phyloP scores from a whole-genome alignment of 176 grass and related monocot species.

The Phoenix dactylifera region DNA sequence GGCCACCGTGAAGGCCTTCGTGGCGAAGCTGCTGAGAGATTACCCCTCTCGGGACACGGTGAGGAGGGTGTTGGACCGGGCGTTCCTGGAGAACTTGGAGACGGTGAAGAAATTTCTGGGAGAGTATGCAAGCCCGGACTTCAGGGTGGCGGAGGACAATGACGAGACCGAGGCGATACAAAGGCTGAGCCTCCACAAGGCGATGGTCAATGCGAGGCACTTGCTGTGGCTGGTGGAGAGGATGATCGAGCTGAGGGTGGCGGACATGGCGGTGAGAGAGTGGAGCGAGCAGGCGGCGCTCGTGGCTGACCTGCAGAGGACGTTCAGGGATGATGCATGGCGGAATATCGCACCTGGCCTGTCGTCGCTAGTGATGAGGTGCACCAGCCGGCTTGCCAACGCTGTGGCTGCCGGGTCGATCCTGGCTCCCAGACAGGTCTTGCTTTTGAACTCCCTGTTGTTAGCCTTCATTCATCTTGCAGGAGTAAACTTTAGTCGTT shows the following conservation, averaged over 20 bases:
- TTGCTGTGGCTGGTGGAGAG: constrained; percentile 82
- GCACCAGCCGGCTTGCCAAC: constrained; percentile 52
- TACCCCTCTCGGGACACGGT: no score
- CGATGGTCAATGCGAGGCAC: constrained; percentile 50
- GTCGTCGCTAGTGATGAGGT: constrained; percentile 53
- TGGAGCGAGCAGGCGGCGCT: constrained; percentile 70
- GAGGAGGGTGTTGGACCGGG: no score
- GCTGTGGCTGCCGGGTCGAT: constrained; percentile 45
- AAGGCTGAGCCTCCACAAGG: constrained; percentile 69
- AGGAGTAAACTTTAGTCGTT: no score
- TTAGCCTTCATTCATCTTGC: neutral
- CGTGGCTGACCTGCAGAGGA: constrained; percentile 36
- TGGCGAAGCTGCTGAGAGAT: constrained; percentile 66
- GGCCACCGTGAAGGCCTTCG: constrained; percentile 67
- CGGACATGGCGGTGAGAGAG: constrained; percentile 37
- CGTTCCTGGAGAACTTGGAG: no score
- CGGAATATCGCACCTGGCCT: constrained; percentile 81
- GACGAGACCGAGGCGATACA: constrained; percentile 85
- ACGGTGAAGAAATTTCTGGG: no score
- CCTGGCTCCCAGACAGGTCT: constrained; percentile 64
- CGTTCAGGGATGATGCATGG: constrained; percentile 77
- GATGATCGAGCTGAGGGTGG: constrained; percentile 77
- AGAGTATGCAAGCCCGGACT: neutral
- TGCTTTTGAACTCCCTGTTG: no score
- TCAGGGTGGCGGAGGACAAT: constrained; percentile 45